phyloP scores from a whole-genome alignment of 2,329 filamentous ascomycete genomes.

The Zelopaecilomyces penicillatus region DNA sequence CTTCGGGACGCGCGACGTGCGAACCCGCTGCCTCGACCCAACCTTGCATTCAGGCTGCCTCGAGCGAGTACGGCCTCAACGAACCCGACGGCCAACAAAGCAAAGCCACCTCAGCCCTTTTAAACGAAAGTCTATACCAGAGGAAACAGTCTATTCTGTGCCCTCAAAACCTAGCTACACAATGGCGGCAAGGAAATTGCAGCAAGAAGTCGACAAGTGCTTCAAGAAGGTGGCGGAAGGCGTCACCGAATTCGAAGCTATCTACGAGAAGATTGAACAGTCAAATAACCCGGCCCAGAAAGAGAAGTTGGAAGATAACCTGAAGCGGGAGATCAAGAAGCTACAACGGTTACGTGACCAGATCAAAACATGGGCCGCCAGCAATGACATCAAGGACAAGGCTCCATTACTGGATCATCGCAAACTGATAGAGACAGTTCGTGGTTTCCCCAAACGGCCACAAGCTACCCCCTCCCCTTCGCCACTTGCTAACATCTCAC shows the following conservation, averaged over 20 bases:
- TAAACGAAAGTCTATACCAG: too few relatives aligned
- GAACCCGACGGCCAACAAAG: not conserved
- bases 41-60: slow-evolving; percentile 3
- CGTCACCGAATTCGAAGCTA: slow-evolving; percentile 81
- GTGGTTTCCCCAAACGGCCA: slow-evolving; percentile 23
- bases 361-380: slow-evolving; percentile 98
- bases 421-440: slow-evolving; percentile 93
- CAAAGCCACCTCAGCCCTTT: not conserved
- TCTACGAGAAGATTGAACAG: slow-evolving; percentile 96
- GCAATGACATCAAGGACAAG: slow-evolving; percentile 99
- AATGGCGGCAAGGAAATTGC: slow-evolving; percentile 94
- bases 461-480: not conserved
- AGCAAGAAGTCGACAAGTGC: slow-evolving; percentile 98
- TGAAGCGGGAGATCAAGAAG: slow-evolving; percentile 99
- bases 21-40: not conserved
- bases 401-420: slow-evolving; percentile 86
- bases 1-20: slow-evolving; percentile 2
- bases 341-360: slow-evolving; percentile 93
- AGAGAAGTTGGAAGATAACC: slow-evolving; percentile 94
- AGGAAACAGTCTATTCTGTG: not conserved
- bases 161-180: slow-evolving; percentile 22
- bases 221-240: slow-evolving; percentile 98
- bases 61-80: slow-evolving; percentile 5
- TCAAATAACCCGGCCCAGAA: slow-evolving; percentile 91
- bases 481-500: slow-evolving; percentile 1